These are phyloP conservation scores for Gastrodia elata DNA, from an alignment of 106 monocot genomes.

Conservation along the genomic window DNA sequence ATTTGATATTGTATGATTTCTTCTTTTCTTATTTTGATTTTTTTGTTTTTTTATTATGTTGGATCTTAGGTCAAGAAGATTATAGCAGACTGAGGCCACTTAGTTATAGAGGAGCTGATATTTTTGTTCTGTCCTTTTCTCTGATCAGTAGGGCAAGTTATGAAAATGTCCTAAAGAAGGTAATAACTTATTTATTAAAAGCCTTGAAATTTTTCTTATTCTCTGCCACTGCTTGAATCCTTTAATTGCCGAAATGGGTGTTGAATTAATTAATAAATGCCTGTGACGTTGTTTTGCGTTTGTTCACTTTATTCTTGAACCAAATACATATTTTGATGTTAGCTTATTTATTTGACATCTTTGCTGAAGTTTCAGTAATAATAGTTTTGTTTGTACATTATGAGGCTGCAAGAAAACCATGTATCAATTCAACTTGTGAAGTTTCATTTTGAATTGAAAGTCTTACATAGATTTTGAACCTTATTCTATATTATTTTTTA, in stretches of 20 bases:
- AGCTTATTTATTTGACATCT: too few species aligned
- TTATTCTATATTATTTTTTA: neutral
- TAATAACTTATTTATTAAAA: neutral
- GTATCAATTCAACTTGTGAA: too few species aligned
- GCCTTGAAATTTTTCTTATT: neutral
- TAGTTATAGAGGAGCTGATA: slow-evolving; percentile 55
- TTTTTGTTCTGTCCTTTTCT: slow-evolving; percentile 53
- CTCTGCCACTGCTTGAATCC: neutral
- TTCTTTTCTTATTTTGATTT: neutral
- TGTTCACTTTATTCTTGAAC: too few species aligned
- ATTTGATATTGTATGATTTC: slow-evolving; percentile 1
- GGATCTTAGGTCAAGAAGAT: slow-evolving; percentile 43
- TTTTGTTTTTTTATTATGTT: neutral
- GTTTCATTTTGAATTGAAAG: neutral
- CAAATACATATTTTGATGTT: too few species aligned
- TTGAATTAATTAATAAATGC: too few species aligned
- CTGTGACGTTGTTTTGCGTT: too few species aligned
- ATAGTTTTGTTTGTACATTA: neutral
- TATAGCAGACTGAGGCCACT: slow-evolving; percentile 57
- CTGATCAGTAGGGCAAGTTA: slow-evolving; percentile 56
- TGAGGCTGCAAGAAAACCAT: neutral
- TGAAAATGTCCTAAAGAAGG: slow-evolving; percentile 81
- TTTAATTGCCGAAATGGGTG: neutral
- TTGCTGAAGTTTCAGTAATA: too few species aligned
- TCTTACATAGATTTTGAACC: neutral